These are phyloP conservation scores for Mycena vitilis DNA, from an alignment of 768 basidiomycete genomes.

Conservation along the genomic window DNA sequence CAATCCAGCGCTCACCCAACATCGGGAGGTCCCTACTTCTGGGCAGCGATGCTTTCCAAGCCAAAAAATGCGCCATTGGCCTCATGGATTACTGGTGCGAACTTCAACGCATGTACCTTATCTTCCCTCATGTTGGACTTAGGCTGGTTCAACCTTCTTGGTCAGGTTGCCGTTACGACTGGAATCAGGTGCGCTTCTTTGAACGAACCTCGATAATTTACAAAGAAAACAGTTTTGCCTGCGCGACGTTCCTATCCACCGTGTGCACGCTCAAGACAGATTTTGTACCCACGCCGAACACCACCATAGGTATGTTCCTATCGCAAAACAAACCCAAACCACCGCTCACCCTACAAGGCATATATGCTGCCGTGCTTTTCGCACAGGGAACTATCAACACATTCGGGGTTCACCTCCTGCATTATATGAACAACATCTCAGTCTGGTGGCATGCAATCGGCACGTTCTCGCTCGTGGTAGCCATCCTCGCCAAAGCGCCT, in stretches of 20 bases:
- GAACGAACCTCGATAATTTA: background rate
- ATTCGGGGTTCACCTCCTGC: conserved; percentile 74
- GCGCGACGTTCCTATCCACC: conserved; percentile 77
- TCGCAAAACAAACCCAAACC: too few species aligned
- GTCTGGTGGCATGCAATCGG: conserved; percentile 80
- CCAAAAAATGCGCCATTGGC: conserved; percentile 70
- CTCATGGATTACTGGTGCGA: conserved; percentile 74
- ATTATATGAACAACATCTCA: conserved; percentile 77
- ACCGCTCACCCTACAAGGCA: conserved; percentile 41
- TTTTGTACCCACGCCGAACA: conserved; percentile 68
- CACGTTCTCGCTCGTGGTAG: conserved; percentile 73
- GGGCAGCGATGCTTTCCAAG: conserved; percentile 81
- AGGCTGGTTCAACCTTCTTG: conserved; percentile 80
- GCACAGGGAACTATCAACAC: conserved; percentile 80
- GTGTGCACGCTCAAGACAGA: conserved; percentile 67
- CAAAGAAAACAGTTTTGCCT: conserved; percentile 65
- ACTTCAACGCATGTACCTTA: background rate
- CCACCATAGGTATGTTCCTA: conserved; percentile 64
- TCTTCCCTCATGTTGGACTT: background rate
- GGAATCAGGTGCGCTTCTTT: conserved; percentile 64
- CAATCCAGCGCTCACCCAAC: conserved; percentile 72
- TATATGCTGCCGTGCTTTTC: conserved; percentile 76
- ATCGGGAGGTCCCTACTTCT: conserved; percentile 82
- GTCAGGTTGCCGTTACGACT: conserved; percentile 83
- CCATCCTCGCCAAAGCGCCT: conserved; percentile 78